Conservation (phyloP, 139 green algal species). For the Coelastrella sp. region DNA sequence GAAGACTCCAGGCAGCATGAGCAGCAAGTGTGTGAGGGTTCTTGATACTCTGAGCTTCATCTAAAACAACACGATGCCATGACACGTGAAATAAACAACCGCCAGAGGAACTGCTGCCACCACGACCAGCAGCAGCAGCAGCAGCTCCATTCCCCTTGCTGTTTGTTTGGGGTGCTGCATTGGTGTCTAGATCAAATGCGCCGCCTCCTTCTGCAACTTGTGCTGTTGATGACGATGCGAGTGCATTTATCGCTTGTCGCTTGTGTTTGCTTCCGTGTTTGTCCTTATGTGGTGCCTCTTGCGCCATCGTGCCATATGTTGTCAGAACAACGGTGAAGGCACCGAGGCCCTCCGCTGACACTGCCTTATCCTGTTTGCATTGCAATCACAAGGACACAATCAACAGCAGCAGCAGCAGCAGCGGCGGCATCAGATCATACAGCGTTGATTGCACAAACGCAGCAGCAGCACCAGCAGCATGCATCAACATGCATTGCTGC, state of each 20-base stretch:
- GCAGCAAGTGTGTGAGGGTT: conserved; percentile 83
- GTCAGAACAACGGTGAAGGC: conserved; percentile 87
- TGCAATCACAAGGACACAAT: neutral
- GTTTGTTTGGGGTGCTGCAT: conserved; percentile 3
- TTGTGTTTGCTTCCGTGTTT: conserved; percentile 18
- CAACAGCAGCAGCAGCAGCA: neutral
- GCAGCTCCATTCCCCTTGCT: neutral
- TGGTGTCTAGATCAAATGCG: neutral
- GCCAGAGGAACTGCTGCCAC: conserved; percentile 32
- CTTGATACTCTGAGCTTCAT: conserved; percentile 96
- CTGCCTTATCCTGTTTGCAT: conserved; percentile 60
- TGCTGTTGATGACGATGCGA: too few species aligned
- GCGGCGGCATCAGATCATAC: too few species aligned
- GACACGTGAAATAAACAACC: conserved; percentile 53
- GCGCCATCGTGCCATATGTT: conserved; percentile 87
- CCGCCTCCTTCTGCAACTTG: neutral
- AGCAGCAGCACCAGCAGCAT: neutral
- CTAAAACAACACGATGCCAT: conserved; percentile 89
- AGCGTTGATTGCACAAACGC: too few species aligned
- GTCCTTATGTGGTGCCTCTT: conserved; percentile 61
- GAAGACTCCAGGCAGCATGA: conserved; percentile 74
- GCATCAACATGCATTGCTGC: too few species aligned
- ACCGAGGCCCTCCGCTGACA: conserved; percentile 53
- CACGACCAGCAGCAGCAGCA: neutral
- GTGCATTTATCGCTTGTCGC: too few species aligned